Conservation (phyloP, 371 early-diverging fungal species). For the Mortierella sp. region DNA sequence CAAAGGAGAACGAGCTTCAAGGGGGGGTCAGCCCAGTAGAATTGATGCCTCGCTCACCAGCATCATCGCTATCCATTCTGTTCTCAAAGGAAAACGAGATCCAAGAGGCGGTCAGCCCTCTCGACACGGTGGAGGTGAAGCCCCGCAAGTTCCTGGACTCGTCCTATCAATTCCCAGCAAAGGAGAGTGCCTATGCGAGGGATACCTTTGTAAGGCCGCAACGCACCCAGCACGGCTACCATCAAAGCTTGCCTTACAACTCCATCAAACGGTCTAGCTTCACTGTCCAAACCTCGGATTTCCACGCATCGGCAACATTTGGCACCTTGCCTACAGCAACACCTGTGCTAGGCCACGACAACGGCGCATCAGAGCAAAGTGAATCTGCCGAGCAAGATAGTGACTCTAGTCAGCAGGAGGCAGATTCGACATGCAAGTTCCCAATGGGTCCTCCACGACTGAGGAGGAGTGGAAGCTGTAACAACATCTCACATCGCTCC, state of each 20-base stretch:
- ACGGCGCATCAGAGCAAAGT: too few species aligned
- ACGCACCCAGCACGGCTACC: constrained; percentile 11
- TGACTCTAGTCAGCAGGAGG: too few species aligned
- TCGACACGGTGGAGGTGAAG: not conserved
- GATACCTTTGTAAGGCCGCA: not conserved
- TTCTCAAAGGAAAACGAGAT: not conserved
- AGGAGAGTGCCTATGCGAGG: constrained; percentile 13
- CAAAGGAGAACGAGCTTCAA: not conserved
- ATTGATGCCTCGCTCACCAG: not conserved
- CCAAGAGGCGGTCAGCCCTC: too few species aligned
- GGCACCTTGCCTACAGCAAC: too few species aligned
- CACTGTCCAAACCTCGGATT: too few species aligned
- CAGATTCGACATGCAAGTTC: too few species aligned
- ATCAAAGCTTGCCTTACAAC: constrained; percentile 26
- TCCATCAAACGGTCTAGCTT: not conserved
- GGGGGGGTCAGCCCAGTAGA: not conserved
- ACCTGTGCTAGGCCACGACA: too few species aligned
- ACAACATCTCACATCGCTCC: constrained; percentile 16
- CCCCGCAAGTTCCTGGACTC: not conserved
- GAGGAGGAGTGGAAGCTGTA: constrained; percentile 33
- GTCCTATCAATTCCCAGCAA: constrained; percentile 25
- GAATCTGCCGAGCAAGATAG: too few species aligned
- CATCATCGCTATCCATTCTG: not conserved
- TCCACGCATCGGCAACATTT: too few species aligned
- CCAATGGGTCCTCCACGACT: not conserved